phyloP scores from a whole-genome alignment of 2,329 filamentous ascomycete genomes.

The Apiospora saccharicola region DNA sequence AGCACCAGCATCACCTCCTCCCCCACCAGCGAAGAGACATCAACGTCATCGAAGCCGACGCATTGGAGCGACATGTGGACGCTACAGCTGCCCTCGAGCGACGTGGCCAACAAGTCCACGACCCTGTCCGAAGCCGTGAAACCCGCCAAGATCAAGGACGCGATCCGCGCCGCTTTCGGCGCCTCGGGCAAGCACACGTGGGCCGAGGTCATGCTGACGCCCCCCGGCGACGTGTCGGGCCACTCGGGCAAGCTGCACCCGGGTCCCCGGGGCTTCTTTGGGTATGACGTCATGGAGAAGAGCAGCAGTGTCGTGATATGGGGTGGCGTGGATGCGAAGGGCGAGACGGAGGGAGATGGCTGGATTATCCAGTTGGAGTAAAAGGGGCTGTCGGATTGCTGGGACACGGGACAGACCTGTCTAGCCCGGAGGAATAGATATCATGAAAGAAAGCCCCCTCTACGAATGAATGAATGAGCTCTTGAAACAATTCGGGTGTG shows the following conservation, averaged over 20 bases:
- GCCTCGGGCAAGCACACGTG: conserved; percentile 56
- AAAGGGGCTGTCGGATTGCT: not conserved
- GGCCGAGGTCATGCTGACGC: conserved; percentile 57
- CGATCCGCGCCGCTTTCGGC: conserved; percentile 51
- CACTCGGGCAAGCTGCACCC: conserved; percentile 51
- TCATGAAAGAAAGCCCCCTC: not conserved
- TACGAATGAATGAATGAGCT: not conserved
- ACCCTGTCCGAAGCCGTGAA: conserved; percentile 46
- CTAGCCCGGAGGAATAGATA: not conserved
- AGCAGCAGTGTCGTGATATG: conserved; percentile 56
- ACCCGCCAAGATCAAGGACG: conserved; percentile 58
- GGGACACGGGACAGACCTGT: not conserved
- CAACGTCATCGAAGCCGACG: conserved; percentile 31
- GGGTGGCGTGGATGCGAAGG: conserved; percentile 57
- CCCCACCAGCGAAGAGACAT: conserved; percentile 26
- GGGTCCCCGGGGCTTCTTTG: conserved; percentile 49
- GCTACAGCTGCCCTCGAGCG: conserved; percentile 55
- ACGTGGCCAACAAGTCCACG: conserved; percentile 33
- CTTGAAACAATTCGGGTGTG: too few relatives aligned
- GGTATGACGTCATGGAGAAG: conserved; percentile 51
- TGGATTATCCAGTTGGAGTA: conserved; percentile 45
- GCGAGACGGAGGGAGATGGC: conserved; percentile 48
- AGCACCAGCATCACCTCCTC: conserved; percentile 34
- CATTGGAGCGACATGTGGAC: conserved; percentile 57
- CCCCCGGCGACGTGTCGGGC: conserved; percentile 50